Evolutionary conservation across 768 basidiomycete species (phyloP).

Genomic region (Lactarius hengduanensis): DNA sequence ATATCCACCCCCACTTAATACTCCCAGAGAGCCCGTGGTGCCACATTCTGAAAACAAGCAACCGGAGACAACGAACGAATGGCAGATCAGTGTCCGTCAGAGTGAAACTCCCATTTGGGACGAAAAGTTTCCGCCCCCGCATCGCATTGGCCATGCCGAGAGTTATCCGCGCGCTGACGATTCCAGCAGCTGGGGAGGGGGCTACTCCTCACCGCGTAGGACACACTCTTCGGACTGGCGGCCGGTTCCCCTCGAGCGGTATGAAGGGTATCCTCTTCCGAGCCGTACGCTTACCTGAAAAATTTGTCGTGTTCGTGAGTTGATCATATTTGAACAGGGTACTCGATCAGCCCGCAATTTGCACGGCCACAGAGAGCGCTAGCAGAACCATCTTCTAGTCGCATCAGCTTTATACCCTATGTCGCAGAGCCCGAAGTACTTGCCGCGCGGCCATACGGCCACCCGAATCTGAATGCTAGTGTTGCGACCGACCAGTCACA

Average conservation of each 20-base stretch:
- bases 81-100: conserved; percentile 15
- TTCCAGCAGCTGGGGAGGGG: conserved; percentile 3
- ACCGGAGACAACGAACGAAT: conserved; percentile 8
- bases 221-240: conserved; percentile 20
- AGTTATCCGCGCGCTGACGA: conserved; percentile 29
- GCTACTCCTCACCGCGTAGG: conserved; percentile 8
- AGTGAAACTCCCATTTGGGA: conserved; percentile 16
- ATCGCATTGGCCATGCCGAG: conserved; percentile 27
- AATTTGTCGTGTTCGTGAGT: too few species aligned
- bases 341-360: conserved; percentile 2
- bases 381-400: conserved; percentile 23
- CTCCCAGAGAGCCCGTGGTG: conserved; percentile 5
- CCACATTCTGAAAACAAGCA: conserved; percentile 1
- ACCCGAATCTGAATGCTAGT: neutral
- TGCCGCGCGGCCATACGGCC: conserved; percentile 9
- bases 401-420: conserved; percentile 19
- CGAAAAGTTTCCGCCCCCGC: conserved; percentile 11
- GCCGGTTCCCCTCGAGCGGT: conserved; percentile 6
- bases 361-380: conserved; percentile 17
- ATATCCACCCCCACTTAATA: conserved; percentile 28
- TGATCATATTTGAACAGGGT: conserved; percentile 12
- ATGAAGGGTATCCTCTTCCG: conserved; percentile 1
- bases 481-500: conserved; percentile 3
- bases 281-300: conserved; percentile 11
- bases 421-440: conserved; percentile 14